phyloP scores from a whole-genome alignment of 495 filamentous ascomycete species.

The Aspergillus steynii region DNA sequence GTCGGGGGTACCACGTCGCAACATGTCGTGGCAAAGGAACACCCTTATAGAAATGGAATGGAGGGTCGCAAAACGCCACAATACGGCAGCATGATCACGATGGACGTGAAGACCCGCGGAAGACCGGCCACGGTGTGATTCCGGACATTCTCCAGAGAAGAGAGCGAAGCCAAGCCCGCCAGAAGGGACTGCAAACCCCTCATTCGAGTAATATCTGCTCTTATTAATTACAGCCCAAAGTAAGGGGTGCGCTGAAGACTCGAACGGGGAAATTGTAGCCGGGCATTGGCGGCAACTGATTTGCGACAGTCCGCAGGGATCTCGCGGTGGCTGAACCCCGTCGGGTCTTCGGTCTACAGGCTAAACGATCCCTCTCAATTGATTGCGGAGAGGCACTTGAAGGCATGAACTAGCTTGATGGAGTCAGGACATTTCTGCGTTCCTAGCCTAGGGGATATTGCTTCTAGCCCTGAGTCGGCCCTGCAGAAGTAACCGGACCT shows the following conservation, averaged over 20 bases:
- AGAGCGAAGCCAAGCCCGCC: not conserved
- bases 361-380: not conserved
- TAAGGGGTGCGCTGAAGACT: too few relatives aligned
- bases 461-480: not conserved
- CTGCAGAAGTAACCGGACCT: not conserved
- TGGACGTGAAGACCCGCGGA: not conserved
- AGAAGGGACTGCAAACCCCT: not conserved
- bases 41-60: not conserved
- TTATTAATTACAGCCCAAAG: too few relatives aligned
- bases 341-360: too few relatives aligned
- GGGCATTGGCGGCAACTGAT: not conserved
- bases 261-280: not conserved
- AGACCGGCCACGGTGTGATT: not conserved
- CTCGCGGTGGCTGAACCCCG: not conserved
- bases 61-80: not conserved
- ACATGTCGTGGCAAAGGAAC: too few relatives aligned
- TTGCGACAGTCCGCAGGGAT: not conserved
- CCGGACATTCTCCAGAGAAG: not conserved
- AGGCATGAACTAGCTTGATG: not conserved
- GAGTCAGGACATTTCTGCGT: not conserved
- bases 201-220: too few relatives aligned
- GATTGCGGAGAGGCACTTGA: not conserved
- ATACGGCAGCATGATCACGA: not conserved
- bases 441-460: not conserved
- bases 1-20: not conserved